Conservation (phyloP, 257 asterid species). For the Capsicum baccatum region DNA sequence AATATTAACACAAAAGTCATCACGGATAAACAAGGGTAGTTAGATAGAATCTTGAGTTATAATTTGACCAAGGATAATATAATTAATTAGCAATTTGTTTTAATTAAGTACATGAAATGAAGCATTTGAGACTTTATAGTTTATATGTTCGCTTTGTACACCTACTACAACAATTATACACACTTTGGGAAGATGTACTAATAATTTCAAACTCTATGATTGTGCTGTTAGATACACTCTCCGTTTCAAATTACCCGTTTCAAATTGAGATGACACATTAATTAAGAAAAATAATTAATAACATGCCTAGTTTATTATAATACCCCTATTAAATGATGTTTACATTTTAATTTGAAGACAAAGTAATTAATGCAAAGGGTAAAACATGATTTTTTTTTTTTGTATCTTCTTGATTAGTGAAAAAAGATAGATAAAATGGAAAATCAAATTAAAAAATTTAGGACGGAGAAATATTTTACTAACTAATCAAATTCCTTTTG, state of each 20-base stretch:
- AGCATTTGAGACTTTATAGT: neutral
- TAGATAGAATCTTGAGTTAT: neutral
- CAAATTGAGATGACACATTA: too few species aligned
- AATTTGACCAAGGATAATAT: neutral
- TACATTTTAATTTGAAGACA: too few species aligned
- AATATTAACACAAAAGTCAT: neutral
- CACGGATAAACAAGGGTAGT: neutral
- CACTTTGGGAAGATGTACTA: neutral
- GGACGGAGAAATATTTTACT: slow-evolving; percentile 32
- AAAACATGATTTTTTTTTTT: too few species aligned
- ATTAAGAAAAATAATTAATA: too few species aligned
- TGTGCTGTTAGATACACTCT: neutral
- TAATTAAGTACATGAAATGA: neutral
- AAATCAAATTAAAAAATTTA: too few species aligned
- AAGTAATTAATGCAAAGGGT: too few species aligned
- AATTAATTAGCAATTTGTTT: slow-evolving; percentile 16
- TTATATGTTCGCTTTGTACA: neutral
- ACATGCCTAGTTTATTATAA: too few species aligned
- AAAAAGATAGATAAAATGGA: too few species aligned
- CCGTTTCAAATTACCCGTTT: too few species aligned
- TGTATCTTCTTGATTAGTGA: too few species aligned
- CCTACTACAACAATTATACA: slow-evolving; percentile 33
- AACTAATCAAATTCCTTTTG: neutral
- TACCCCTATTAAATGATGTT: too few species aligned
- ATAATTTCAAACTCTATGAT: slow-evolving; percentile 13